Percentiles rank a stretch among this genome's conserved stretches.
Evolutionary conservation across 1,284 basidiomycete genomes (phyloP).

Genomic region (Moniliella sp.): DNA sequence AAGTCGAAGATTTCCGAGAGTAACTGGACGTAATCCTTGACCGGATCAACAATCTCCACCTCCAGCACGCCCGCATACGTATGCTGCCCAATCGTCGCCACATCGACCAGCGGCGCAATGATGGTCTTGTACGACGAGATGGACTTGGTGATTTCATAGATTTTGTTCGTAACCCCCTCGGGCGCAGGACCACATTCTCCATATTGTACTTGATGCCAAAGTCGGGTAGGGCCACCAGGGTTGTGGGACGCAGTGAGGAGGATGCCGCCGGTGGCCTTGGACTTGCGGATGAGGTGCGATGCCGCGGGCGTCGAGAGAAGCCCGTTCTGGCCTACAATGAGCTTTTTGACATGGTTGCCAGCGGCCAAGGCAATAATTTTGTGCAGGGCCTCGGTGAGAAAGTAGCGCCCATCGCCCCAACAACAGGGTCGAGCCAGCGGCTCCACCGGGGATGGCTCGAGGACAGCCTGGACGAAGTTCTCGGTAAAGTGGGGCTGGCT

Average conservation of each 20-base stretch:
- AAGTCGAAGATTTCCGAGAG: conserved; percentile 86
- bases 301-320: conserved; percentile 93
- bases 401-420: conserved; percentile 89
- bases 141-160: conserved; percentile 70
- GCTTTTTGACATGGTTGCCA: conserved; percentile 43
- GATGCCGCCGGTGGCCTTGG: conserved; percentile 90
- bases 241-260: conserved; percentile 94
- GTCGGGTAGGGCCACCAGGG: conserved; percentile 82
- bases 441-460: conserved; percentile 67
- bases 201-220: conserved; percentile 99
- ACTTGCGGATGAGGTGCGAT: conserved; percentile 78
- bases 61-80: conserved; percentile 53
- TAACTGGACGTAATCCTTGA: conserved; percentile 64
- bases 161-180: conserved; percentile 76
- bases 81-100: conserved; percentile 59
- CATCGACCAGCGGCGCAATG: conserved; percentile 71
- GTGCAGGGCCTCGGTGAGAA: conserved; percentile 68
- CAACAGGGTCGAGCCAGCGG: conserved; percentile 59
- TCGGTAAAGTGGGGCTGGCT: conserved; percentile 91
- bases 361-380: conserved; percentile 75
- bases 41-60: conserved; percentile 81
- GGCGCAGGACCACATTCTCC: conserved; percentile 84
- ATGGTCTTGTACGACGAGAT: conserved; percentile 68
- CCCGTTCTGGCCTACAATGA: conserved; percentile 44
- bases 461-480: conserved; percentile 88